Conservation (phyloP, 139 green algal genomes). For the Auxenochlorella pyrenoidosa region DNA sequence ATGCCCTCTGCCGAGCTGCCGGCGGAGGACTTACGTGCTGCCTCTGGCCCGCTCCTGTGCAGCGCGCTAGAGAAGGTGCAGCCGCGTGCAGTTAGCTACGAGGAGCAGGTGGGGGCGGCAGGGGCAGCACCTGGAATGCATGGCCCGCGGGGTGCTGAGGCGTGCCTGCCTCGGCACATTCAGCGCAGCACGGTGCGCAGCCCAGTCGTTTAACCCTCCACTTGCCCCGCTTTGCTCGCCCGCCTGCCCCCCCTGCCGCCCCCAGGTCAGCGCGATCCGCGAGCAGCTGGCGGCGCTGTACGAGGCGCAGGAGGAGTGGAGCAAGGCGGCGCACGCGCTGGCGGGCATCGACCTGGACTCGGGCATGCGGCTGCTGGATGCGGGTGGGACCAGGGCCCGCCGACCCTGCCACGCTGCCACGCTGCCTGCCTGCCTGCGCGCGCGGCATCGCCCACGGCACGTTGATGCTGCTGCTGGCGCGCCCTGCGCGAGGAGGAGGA, state of each 20-base stretch:
- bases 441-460: no score
- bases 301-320: slow-evolving; percentile 88
- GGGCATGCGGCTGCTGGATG: slow-evolving; percentile 48
- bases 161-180: not conserved
- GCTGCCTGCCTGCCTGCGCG: no score
- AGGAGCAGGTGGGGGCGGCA: slow-evolving; percentile 69
- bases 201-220: no score
- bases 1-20: no score
- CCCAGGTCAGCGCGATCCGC: not conserved
- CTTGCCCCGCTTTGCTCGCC: not conserved
- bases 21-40: not conserved
- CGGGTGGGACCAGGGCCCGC: no score
- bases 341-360: slow-evolving; percentile 94
- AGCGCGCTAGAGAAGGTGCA: slow-evolving; percentile 81
- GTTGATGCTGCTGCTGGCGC: no score
- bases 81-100: slow-evolving; percentile 86
- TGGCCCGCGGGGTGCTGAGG: no score
- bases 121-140: not conserved
- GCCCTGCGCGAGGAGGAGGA: no score
- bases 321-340: slow-evolving; percentile 84
- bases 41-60: slow-evolving; percentile 8
- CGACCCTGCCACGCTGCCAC: no score
- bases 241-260: not conserved
- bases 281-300: slow-evolving; percentile 70
- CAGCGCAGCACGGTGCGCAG: no score